Base-by-base conservation (phyloP, 2,329 filamentous ascomycete genomes). In the Drechslerella dactyloides region DNA sequence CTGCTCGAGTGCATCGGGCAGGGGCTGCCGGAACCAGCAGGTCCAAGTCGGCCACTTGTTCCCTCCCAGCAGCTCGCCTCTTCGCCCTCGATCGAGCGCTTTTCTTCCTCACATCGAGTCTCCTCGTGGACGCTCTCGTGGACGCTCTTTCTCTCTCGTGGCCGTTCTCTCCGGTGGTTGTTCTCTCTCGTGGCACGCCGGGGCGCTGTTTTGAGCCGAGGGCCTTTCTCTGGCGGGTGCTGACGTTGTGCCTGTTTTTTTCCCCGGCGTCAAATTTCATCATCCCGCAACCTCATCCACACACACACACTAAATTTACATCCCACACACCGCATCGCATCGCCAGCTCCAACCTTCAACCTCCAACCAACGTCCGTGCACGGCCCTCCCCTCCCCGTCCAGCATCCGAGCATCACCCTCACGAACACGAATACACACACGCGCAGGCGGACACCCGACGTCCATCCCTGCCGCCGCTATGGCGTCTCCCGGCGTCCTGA, bases 41-140 rank as follows among this genome's bases (percentile, higher is more conserved):
- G 66, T 64, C 59, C 57, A 40, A 57, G 27, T 35, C 57, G 59
- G 66, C 46, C 59, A 64, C 66, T 70, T 59, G 64, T 62, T 62
- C 33, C 10, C 27, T 37, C 44, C 11, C 44, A 4, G 44, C 44
- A 23, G n/a, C 17, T 19, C 4, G 44, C n/a, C 19, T 10, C 19
- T 15, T 19, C 19, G 21, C 44, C 44, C 19, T 48, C 44, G 40
- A 4, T 44, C 17, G 13, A 15, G 6, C 40, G 5, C 17, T 17
- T 44, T 44, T 44, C n/a, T n/a, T n/a, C n/a, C n/a, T n/a, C n/a
- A n/a, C n/a, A n/a, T n/a, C n/a, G n/a, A n/a, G n/a, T n/a, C n/a
- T n/a, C 27, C 40, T 44, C 40, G 40, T 44, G 13, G 40, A 6
- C 40, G 40, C 40, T 15, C 4, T 17, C n/a, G n/a, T n/a, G n/a